A percentile compares a stretch with the other conserved stretches of the same genome.
These are phyloP conservation scores for Sodiomyces alkalinus DNA, from an alignment of 2,329 filamentous ascomycete species.

Conservation along the genomic window DNA sequence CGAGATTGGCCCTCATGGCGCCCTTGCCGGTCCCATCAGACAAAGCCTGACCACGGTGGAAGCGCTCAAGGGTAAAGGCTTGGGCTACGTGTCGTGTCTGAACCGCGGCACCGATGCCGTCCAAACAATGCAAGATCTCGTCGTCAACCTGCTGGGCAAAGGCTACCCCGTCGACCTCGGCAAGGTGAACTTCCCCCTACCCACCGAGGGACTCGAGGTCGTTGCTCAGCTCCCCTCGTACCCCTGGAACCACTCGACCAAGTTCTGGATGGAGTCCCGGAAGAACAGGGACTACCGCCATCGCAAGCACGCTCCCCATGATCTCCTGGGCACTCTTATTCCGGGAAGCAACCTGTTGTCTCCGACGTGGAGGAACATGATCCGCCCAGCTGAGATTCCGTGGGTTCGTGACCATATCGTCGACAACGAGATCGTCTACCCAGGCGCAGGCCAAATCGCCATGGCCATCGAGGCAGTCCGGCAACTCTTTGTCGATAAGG, in stretches of 20 bases:
- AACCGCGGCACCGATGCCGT: slow-evolving; percentile 34
- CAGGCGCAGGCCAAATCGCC: slow-evolving; percentile 25
- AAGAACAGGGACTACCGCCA: slow-evolving; percentile 11
- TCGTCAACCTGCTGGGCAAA: slow-evolving; percentile 25
- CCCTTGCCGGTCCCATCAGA: slow-evolving; percentile 31
- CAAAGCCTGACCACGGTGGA: slow-evolving; percentile 31
- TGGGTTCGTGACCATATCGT: slow-evolving; percentile 33
- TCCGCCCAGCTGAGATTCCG: slow-evolving; percentile 20
- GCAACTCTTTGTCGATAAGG: slow-evolving; percentile 10
- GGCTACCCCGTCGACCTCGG: slow-evolving; percentile 14
- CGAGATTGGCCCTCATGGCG: slow-evolving; percentile 33
- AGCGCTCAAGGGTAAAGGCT: slow-evolving; percentile 17
- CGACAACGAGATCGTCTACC: slow-evolving; percentile 30
- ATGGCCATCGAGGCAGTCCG: slow-evolving; percentile 20
- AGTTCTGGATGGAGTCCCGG: slow-evolving; percentile 10
- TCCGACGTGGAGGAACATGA: slow-evolving; percentile 22
- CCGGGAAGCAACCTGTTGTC: slow-evolving; percentile 18
- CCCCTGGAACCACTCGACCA: slow-evolving; percentile 10
- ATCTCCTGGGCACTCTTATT: slow-evolving; percentile 17
- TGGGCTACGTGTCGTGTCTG: slow-evolving; percentile 29
- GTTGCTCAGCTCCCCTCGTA: slow-evolving; percentile 12
- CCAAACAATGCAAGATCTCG: slow-evolving; percentile 25
- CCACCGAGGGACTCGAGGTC: not conserved
- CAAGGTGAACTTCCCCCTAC: not conserved
- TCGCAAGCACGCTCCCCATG: slow-evolving; percentile 13